Base-by-base conservation (phyloP, 345 rosid genomes). In the Hibiscus trionum region DNA sequence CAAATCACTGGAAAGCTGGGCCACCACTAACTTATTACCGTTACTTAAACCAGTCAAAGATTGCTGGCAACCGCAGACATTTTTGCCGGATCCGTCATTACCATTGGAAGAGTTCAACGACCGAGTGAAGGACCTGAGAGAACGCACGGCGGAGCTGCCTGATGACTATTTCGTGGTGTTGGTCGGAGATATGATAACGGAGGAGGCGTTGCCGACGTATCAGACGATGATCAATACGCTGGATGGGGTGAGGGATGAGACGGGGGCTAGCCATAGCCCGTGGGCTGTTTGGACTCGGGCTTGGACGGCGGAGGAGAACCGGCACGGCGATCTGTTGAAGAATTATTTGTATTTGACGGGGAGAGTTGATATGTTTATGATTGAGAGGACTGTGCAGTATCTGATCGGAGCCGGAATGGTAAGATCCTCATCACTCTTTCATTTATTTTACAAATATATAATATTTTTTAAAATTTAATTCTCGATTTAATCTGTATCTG, bases 111-210 rank as follows among this genome's bases (percentile, higher is more conserved):
- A 84, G 55, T 86, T 88, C 86, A 47, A 72, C 11, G 90, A 88
- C 11, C 83, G 82, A 75, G 91, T 89, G 70, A 66, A 75, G 73
- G 87, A 75, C n/a, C 80, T 88, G 3, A 83, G 91, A 11, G 80
- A 81, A 42, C 79, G 88, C 77, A 81, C 88, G 33, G 84, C 67
- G 2, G 90, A 79, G 67, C 78, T 87, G 4, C 88, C 90, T 0
- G 92, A 87, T 46, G 97, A 91, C 33, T 91, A 85, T 69, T 87
- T 88, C 7, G 88, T 91, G 39, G 97, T 91, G 66, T 72, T 91
- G 76, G 89, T 86, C 11, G 97, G 97, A 8, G 97, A 91, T 76
- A 91, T 91, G 94, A 83, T 91, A 59, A 91, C 97, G 3, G 96
- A 90, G 80, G 93, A 88, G 12, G 96, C 96, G 0, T 66, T 88